These are phyloP conservation scores for Verticillium albo-atrum DNA, from an alignment of 2,329 filamentous ascomycete genomes.

Conservation along the genomic window DNA sequence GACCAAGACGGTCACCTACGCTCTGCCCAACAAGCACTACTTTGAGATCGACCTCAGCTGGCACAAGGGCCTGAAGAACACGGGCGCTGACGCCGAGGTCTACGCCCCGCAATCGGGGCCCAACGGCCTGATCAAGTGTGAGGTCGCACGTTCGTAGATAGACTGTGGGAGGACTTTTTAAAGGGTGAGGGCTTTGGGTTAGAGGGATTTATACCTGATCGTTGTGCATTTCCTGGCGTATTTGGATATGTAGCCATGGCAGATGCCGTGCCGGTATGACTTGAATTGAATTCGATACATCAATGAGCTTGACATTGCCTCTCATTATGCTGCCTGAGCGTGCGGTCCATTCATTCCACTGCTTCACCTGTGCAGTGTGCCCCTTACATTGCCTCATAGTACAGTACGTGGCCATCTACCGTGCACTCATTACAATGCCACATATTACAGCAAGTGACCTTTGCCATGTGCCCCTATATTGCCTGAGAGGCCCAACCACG, in stretches of 20 bases:
- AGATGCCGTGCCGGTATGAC: not conserved
- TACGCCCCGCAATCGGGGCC: slow-evolving; percentile 90
- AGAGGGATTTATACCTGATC: not conserved
- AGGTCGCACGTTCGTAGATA: slow-evolving; percentile 58
- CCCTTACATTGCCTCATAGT: no score
- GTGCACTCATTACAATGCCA: no score
- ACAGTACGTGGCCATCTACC: no score
- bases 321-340: no score
- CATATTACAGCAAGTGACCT: no score
- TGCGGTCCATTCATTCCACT: no score
- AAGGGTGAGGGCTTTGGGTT: not conserved
- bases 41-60: slow-evolving; percentile 96
- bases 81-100: slow-evolving; percentile 90
- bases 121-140: slow-evolving; percentile 94
- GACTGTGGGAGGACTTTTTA: not conserved
- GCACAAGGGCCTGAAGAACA: slow-evolving; percentile 95
- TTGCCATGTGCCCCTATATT: no score
- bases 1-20: slow-evolving; percentile 71
- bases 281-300: not conserved
- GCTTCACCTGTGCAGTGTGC: not conserved
- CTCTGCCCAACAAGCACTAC: slow-evolving; percentile 97
- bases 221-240: not conserved
- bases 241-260: not conserved
- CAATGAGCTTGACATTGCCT: not conserved
- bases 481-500: no score